Evolutionary conservation across 1,139 yeast species (phyloP).

Genomic region (Debaryomycetaceae sp.): DNA sequence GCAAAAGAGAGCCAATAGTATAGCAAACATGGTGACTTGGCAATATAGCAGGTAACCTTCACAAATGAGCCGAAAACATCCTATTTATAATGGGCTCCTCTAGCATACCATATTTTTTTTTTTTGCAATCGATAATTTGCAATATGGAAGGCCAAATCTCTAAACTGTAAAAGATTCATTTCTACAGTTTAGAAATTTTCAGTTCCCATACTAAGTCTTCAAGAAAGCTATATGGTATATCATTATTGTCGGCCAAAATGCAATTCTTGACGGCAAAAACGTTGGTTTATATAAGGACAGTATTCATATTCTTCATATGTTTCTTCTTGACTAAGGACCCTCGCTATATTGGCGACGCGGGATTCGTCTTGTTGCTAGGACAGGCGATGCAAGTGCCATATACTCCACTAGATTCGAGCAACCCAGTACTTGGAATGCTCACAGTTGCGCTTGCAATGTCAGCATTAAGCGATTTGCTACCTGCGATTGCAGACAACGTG

Average conservation of each 20-base stretch:
- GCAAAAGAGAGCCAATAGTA: background rate
- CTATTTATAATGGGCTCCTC: background rate
- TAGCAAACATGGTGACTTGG: background rate
- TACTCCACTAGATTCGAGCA: constrained; percentile 37
- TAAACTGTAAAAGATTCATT: background rate
- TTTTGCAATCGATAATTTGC: constrained; percentile 2
- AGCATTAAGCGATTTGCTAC: constrained; percentile 55
- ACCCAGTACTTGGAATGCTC: constrained; percentile 53
- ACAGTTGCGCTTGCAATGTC: constrained; percentile 42
- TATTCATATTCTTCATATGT: constrained; percentile 43
- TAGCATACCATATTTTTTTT: background rate
- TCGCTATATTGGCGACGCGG: constrained; percentile 34
- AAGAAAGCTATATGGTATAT: background rate
- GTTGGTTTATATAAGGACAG: constrained; percentile 47
- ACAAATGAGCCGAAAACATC: too few relatives aligned
- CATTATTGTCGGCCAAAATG: constrained; percentile 30
- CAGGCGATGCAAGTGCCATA: constrained; percentile 55
- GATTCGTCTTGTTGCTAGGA: constrained; percentile 54
- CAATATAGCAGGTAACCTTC: too few relatives aligned
- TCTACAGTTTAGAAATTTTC: background rate
- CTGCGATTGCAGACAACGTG: constrained; percentile 53
- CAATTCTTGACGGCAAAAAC: constrained; percentile 54
- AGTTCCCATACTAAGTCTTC: background rate
- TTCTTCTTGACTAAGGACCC: constrained; percentile 63
- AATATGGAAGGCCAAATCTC: background rate